Conservation (phyloP, 2,329 filamentous ascomycete genomes). For the Leptodontidium sp. region DNA sequence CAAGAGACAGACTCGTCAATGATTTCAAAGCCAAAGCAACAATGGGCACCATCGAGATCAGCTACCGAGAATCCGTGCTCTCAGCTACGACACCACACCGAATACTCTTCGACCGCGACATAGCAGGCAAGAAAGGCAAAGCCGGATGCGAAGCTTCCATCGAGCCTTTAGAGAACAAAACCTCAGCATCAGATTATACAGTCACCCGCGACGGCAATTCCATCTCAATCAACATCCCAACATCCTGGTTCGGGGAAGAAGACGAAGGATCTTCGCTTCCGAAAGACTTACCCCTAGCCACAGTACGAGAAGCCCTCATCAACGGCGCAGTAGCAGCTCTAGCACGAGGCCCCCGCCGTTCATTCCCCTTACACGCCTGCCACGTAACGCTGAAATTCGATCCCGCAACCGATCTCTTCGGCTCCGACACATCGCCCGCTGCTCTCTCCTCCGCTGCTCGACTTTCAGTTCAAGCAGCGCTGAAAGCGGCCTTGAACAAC, state of each 20-base stretch:
- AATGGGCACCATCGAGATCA: constrained; percentile 93
- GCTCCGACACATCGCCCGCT: constrained; percentile 70
- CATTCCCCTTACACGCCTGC: constrained; percentile 81
- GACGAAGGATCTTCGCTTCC: constrained; percentile 56
- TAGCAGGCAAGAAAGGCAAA: constrained; percentile 81
- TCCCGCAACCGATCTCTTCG: constrained; percentile 68
- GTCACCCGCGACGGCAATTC: constrained; percentile 75
- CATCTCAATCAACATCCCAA: constrained; percentile 59
- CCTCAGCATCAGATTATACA: constrained; percentile 51
- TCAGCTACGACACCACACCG: constrained; percentile 63
- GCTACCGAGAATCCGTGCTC: constrained; percentile 86
- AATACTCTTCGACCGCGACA: constrained; percentile 76
- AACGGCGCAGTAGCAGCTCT: constrained; percentile 86
- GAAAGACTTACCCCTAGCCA: constrained; percentile 58
- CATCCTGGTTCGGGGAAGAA: constrained; percentile 44
- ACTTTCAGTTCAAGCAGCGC: constrained; percentile 72
- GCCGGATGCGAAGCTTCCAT: constrained; percentile 77
- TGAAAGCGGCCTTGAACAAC: constrained; percentile 67
- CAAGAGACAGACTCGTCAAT: constrained; percentile 84
- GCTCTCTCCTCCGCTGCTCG: constrained; percentile 73
- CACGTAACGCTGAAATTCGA: constrained; percentile 76
- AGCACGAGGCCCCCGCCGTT: constrained; percentile 82
- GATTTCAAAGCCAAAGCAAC: constrained; percentile 86
- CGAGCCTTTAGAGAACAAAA: constrained; percentile 61
- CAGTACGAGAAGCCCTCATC: constrained; percentile 64